A percentile compares a stretch with the other conserved stretches of the same genome.
phyloP scores from a whole-genome alignment of 2,329 filamentous ascomycete genomes.

The Didymella sp. region DNA sequence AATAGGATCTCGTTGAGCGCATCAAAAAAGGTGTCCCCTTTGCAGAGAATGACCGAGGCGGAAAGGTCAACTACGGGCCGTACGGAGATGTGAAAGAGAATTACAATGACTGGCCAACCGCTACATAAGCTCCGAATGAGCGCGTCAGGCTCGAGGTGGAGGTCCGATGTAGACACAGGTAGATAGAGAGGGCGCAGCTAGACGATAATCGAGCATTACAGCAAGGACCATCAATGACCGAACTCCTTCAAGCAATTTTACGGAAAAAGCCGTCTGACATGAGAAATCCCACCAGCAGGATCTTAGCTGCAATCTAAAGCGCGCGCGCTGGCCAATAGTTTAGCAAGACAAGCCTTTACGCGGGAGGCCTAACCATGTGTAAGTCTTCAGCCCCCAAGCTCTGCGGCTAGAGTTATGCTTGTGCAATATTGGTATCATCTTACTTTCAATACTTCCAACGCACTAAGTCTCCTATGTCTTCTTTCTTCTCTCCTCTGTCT shows the following conservation, averaged over 20 bases:
- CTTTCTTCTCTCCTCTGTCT: not conserved
- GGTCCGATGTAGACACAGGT: not conserved
- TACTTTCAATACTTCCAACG: not conserved
- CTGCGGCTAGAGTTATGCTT: constrained; percentile 1
- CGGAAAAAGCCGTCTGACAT: not conserved
- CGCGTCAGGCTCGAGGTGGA: not conserved
- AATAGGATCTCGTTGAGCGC: constrained; percentile 24
- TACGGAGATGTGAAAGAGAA: constrained; percentile 19
- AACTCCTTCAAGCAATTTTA: not conserved
- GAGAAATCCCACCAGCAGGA: not conserved
- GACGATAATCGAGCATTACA: not conserved
- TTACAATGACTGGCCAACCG: constrained; percentile 12
- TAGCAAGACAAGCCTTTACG: too few relatives aligned
- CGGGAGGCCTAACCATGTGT: not conserved
- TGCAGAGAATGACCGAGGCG: constrained; percentile 30
- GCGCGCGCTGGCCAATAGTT: not conserved
- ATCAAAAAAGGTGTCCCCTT: constrained; percentile 23
- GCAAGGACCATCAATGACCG: not conserved
- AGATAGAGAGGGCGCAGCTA: not conserved
- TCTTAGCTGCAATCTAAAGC: not conserved
- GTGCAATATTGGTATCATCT: not conserved
- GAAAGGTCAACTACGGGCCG: constrained; percentile 34
- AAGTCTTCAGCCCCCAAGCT: constrained; percentile 3
- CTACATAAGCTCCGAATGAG: not conserved
- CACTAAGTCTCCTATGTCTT: not conserved